These are phyloP conservation scores for Cucumis hystrix DNA, from an alignment of 306 rosid genomes.

Conservation along the genomic window DNA sequence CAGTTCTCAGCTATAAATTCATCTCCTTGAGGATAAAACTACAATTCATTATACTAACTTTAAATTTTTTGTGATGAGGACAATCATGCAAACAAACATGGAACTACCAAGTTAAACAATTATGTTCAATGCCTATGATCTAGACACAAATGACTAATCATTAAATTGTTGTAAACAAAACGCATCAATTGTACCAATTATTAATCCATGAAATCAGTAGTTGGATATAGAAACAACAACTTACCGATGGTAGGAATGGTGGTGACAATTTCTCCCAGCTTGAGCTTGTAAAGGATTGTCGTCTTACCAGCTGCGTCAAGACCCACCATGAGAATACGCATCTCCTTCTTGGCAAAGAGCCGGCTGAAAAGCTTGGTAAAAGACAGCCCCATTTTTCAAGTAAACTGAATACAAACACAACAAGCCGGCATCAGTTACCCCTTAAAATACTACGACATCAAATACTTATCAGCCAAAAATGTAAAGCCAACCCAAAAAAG, in stretches of 20 bases:
- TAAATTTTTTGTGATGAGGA: not conserved
- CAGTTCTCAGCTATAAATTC: not conserved
- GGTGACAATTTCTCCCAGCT: constrained; percentile 88
- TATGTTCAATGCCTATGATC: not conserved
- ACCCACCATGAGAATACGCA: constrained; percentile 94
- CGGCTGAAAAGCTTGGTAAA: constrained; percentile 88
- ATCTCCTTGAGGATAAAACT: not conserved
- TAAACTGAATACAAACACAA: constrained; percentile 1
- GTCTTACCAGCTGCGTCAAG: constrained; percentile 98
- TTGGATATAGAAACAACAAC: not conserved
- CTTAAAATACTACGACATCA: not conserved
- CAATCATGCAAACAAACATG: not conserved
- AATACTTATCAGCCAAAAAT: not conserved
- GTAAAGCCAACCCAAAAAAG: not conserved
- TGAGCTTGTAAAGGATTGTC: constrained; percentile 82
- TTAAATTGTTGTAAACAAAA: not conserved
- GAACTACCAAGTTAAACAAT: not conserved
- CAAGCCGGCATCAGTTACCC: not conserved
- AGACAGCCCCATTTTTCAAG: constrained; percentile 70
- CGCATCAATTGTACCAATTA: not conserved
- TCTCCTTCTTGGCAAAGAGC: constrained; percentile 86
- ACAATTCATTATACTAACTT: not conserved
- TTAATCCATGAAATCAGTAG: not conserved
- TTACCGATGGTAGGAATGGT: constrained; percentile 91
- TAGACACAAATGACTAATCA: not conserved